phyloP scores from a whole-genome alignment of 2,329 filamentous ascomycete species.

The Metarhizium brunneum region DNA sequence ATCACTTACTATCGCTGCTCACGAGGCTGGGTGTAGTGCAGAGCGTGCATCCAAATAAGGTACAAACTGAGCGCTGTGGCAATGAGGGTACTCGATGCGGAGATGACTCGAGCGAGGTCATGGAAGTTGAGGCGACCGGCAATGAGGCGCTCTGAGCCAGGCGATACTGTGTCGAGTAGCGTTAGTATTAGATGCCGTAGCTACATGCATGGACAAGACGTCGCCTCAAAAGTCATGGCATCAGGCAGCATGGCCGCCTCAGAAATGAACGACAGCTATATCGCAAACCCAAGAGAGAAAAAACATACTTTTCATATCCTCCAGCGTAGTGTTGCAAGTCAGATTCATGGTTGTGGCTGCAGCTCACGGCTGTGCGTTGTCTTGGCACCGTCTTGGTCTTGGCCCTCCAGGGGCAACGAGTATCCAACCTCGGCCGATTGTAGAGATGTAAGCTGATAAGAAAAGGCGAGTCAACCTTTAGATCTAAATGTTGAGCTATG shows the following conservation, averaged over 20 bases:
- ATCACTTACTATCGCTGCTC: constrained; percentile 48
- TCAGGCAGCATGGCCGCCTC: background rate
- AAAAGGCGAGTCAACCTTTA: background rate
- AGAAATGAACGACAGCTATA: background rate
- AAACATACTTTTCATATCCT: constrained; percentile 32
- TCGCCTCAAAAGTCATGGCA: background rate
- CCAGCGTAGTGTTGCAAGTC: constrained; percentile 34
- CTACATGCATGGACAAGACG: background rate
- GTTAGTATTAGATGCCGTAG: constrained; percentile 2
- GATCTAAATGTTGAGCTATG: background rate
- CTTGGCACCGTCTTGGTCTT: background rate
- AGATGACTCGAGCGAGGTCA: constrained; percentile 42
- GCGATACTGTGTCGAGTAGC: constrained; percentile 22
- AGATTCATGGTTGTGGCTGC: constrained; percentile 21
- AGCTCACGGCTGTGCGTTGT: constrained; percentile 1
- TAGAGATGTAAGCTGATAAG: background rate
- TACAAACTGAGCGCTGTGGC: constrained; percentile 45
- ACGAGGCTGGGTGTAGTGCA: constrained; percentile 49
- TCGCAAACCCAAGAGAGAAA: background rate
- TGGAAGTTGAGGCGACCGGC: constrained; percentile 44
- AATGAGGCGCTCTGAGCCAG: constrained; percentile 36
- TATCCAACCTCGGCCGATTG: background rate
- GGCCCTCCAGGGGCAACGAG: constrained; percentile 1
- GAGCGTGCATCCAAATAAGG: constrained; percentile 49
- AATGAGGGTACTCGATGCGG: constrained; percentile 37